These are phyloP conservation scores for Didymella exigua DNA, from an alignment of 2,329 filamentous ascomycete genomes.

Conservation along the genomic window DNA sequence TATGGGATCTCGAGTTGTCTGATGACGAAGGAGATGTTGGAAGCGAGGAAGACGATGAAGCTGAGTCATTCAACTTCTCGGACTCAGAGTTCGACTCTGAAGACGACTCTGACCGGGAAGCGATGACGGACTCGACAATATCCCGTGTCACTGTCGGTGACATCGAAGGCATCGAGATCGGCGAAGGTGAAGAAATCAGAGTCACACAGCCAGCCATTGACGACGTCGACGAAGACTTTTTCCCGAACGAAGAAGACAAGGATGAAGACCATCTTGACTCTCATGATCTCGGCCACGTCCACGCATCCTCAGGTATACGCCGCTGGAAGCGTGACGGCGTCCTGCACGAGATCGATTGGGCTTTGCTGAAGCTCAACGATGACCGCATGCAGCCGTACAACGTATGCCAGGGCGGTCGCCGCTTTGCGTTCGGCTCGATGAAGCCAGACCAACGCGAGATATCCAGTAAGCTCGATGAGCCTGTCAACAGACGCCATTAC, in stretches of 20 bases:
- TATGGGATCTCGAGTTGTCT: constrained; percentile 57
- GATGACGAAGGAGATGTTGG: constrained; percentile 60
- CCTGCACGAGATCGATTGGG: constrained; percentile 94
- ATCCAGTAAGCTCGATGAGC: constrained; percentile 40
- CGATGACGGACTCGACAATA: constrained; percentile 36
- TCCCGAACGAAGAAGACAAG: constrained; percentile 74
- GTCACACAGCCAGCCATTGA: constrained; percentile 93
- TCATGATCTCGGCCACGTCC: constrained; percentile 80
- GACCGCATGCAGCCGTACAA: constrained; percentile 75
- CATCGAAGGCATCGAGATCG: constrained; percentile 75
- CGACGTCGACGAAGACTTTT: constrained; percentile 82
- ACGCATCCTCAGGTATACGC: constrained; percentile 88
- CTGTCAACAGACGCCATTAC: constrained; percentile 44
- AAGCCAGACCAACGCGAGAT: constrained; percentile 39
- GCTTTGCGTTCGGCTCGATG: constrained; percentile 41
- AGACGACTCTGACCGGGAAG: constrained; percentile 38
- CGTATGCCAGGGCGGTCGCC: constrained; percentile 63
- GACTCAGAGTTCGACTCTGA: constrained; percentile 60
- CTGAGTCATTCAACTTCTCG: constrained; percentile 55
- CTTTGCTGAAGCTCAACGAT: constrained; percentile 78
- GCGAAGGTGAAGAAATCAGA: constrained; percentile 75
- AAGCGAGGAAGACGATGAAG: constrained; percentile 43
- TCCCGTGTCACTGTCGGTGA: constrained; percentile 61
- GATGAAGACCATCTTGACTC: constrained; percentile 80
- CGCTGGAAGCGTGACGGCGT: constrained; percentile 73